Conservation (phyloP, 2,329 filamentous ascomycete species). For the Fusarium guadeloupense region DNA sequence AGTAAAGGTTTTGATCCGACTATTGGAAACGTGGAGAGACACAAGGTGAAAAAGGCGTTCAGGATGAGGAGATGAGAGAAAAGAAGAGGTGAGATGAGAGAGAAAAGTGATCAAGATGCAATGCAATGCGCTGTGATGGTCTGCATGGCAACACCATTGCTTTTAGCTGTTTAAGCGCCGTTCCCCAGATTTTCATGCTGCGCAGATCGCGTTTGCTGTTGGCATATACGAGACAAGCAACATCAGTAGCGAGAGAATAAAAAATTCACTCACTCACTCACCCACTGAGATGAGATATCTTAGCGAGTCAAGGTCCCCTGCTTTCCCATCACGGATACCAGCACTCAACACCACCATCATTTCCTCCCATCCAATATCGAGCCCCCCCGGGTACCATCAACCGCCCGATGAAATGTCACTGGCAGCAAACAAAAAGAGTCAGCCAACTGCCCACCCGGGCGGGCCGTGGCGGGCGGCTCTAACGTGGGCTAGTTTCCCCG, state of each 20-base stretch:
- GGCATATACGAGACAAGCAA: background rate
- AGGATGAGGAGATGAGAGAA: background rate
- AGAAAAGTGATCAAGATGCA: conserved; percentile 2
- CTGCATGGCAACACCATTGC: conserved; percentile 7
- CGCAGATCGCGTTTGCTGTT: background rate
- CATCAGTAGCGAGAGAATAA: background rate
- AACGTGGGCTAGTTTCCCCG: background rate
- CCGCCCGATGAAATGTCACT: conserved; percentile 4
- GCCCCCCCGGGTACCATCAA: background rate
- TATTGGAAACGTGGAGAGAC: too few species aligned
- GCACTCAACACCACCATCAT: too few species aligned
- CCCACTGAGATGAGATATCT: too few species aligned
- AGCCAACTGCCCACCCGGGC: background rate
- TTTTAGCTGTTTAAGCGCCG: background rate
- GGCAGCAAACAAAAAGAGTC: background rate
- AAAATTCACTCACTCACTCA: background rate
- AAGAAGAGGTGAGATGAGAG: conserved; percentile 1
- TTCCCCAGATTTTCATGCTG: background rate
- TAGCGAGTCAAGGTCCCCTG: too few species aligned
- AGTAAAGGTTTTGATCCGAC: background rate
- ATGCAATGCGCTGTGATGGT: conserved; percentile 1
- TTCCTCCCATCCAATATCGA: background rate
- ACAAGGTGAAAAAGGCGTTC: conserved; percentile 1
- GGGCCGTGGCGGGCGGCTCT: conserved; percentile 12
- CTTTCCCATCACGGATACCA: too few species aligned